Evolutionary conservation across 805 yeast species (phyloP), one percentile per base, ranked within the genome.

Genomic region (Scheffersomyces coipomensis): DNA sequence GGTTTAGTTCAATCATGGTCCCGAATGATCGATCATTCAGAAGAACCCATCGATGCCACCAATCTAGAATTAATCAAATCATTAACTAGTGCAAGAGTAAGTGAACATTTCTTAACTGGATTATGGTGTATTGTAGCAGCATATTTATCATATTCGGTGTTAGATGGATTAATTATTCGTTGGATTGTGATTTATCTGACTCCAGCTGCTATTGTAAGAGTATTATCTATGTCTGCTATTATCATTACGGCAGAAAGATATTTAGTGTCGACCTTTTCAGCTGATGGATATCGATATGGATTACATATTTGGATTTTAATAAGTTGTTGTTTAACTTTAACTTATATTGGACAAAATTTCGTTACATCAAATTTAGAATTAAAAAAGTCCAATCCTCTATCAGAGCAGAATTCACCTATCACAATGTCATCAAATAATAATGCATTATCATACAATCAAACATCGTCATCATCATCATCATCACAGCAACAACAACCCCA

Each of bases 81-180:
- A 16, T 55, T 80, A 17, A 78, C 85, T 1, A 60, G 76, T 1
- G 89, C 87, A 1, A 66, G 89, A 29, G 76, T 88, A 1, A 79
- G 90, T 0, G 97, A 89, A 55, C 84, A 83, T 50, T 71, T 88
- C 43, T 65, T 89, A 43, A 85, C 95, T 3, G 90, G 90, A 0
- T 59, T 91, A n/a, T 91, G 98, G 98, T 88, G 97, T 58, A 54
- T 85, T 4, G 98, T 91, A 8, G 79, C 95, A 1, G 88, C 88
- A 2, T 88, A 88, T 53, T 68, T 91, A 44, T 81, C 95, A 7
- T 88, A 83, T 60, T 81, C 89, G 1, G 87, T 88, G 3, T 66
- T 91, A 24, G 97, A 90, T 55, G 93, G 96, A 0, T 68, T 91
- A 34, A 88, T 90, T 83, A 84, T 88, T 21, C 73, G 98, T 32